Evolutionary conservation across 1,139 yeast genomes (phyloP), one percentile per base, ranked within the genome.

Genomic region (Saccharomyces uvarum): DNA sequence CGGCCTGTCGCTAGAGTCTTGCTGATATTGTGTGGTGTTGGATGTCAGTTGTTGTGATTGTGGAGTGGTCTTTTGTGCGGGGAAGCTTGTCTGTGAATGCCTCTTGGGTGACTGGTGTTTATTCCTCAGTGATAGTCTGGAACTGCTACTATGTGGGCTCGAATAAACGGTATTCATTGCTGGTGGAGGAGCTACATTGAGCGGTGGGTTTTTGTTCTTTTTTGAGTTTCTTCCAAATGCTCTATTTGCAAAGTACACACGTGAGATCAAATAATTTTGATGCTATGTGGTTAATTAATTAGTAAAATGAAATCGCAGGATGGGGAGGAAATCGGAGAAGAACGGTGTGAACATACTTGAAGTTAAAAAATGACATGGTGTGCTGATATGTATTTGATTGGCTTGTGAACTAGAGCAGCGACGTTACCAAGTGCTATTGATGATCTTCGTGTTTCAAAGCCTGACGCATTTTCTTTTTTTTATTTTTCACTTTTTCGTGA

Each of bases 1-100:
- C 7, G 60, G 53, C 47, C 56, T 52, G 9, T 57, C 51, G 86
- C 76, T 9, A 91, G 95, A 53, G 73, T 64, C 42, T 57, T 61
- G 58, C 58, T 49, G 51, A 49, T 19, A 55, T 27, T 50, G 51
- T 38, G 47, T 27, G 29, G 52, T 46, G 47, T 53, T 33, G 53
- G 54, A 41, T 42, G 49, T 3, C 28, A 38, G 38, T 48, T 52
- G 54, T 13, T 55, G 57, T 14, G 51, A 53, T 24, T 53, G 55
- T 26, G 55, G 60, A 11, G 21, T 42, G 51, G 19, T 41, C 50
- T 51, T 49, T 28, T 57, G 52, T 54, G 59, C 41, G 47, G 57
- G 21, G 52, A 52, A 49, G 11, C 46, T 58, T 47, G 53, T 21
- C 48, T 59, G 60, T 16, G 53, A 50, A 19, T 55, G 50, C 26